Base-by-base conservation (phyloP, 1,284 basidiomycete genomes). In the Fomitopsis pinicola region DNA sequence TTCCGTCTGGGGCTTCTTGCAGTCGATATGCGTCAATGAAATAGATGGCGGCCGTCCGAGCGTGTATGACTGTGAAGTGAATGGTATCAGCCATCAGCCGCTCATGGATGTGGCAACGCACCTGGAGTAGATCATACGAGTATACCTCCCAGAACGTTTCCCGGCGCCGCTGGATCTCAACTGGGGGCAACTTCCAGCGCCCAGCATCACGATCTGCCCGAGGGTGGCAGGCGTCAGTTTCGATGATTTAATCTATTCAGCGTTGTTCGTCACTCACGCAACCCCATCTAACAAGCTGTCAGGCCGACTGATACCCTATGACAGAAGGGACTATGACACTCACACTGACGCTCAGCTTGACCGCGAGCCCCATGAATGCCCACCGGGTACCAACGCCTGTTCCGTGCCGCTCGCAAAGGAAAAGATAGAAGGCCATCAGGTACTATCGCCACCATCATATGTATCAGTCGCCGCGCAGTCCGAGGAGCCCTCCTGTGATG, bases 121-220 rank as follows among this genome's bases (percentile, higher is more conserved):
- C 81, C 76, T 91, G 89, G 81, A 86, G 85, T 1, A 87, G 84
- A 70, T 90, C 88, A 63, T 90, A 88, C 1, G 86, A 87, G 67
- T 84, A 89, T n/a, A 89, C 66, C 66, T 90, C 88, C 88, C 89
- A 91, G 68, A 91, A 89, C 30, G 86, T 74, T 68, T 88, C 84
- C 4, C 88, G 82, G 22, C 88, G 81, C 52, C 84, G 77, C 63
- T 83, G 79, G 0, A 86, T 84, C 72, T 90, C 88, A 22, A 75
- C 72, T 12, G 75, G 71, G 65, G 88, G 85, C 9, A 85, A 76
- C 1, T 84, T 83, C 85, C 85, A 90, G 59, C 80, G 82, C 35
- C 85, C 86, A 59, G 85, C 85, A 70, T 91, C 88, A 45, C 88
- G 84, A 74, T 91, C 89, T 90, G 69, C 42, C n/a, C 40, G 63